A percentile compares a stretch with the other conserved stretches of the same genome.
Conservation (phyloP, 2,329 filamentous ascomycete genomes). For the Daldinia sp. region DNA sequence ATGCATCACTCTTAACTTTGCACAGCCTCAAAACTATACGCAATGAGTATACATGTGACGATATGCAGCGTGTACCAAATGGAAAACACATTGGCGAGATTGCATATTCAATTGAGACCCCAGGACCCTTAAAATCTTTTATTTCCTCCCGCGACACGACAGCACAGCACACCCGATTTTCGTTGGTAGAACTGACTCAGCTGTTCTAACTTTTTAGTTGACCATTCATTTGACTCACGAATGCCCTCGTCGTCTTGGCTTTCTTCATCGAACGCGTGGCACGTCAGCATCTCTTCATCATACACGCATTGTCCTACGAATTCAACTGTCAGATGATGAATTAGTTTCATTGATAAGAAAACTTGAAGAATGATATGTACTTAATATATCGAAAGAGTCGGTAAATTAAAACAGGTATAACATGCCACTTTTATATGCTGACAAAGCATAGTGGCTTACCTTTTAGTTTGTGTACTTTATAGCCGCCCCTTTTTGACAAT, state of each 20-base stretch:
- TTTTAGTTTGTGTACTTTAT: neutral
- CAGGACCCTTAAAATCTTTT: neutral
- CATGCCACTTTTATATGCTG: slow-evolving; percentile 1
- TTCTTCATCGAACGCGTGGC: slow-evolving; percentile 37
- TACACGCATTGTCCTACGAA: slow-evolving; percentile 25
- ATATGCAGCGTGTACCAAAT: slow-evolving; percentile 1
- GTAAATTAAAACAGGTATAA: neutral
- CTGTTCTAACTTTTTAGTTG: slow-evolving; percentile 5
- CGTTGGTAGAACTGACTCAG: slow-evolving; percentile 3
- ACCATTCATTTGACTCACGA: slow-evolving; percentile 26
- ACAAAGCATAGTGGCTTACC: neutral
- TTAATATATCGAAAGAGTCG: neutral
- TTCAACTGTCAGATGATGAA: slow-evolving; percentile 2
- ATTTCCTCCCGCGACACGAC: neutral
- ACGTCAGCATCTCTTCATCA: slow-evolving; percentile 18
- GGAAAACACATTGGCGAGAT: slow-evolving; percentile 13
- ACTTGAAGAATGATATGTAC: neutral
- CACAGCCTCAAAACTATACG: slow-evolving; percentile 43
- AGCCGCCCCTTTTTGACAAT: slow-evolving; percentile 1
- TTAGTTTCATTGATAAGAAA: neutral
- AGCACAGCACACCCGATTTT: neutral
- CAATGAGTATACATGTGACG: slow-evolving; percentile 33
- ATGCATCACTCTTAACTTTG: slow-evolving; percentile 29
- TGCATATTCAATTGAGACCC: neutral
- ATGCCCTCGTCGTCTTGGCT: slow-evolving; percentile 24